These are phyloP conservation scores for Hemisphaericaspora subhashii DNA, from an alignment of 1,139 yeast genomes.

Conservation along the genomic window DNA sequence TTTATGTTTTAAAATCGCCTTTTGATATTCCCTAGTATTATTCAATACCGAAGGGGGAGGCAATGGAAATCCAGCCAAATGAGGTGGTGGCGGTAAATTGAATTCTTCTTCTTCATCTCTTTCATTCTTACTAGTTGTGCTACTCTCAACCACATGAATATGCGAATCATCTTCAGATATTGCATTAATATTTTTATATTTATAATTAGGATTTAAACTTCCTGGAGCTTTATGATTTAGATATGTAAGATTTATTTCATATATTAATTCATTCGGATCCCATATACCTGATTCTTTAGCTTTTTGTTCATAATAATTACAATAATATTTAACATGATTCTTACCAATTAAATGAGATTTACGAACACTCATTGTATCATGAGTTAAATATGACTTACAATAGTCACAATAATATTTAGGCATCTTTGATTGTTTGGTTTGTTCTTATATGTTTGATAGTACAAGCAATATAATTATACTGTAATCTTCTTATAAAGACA, in stretches of 20 bases:
- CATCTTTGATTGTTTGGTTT: slow-evolving; percentile 26
- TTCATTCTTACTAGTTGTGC: slow-evolving; percentile 20
- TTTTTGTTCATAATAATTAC: slow-evolving; percentile 70
- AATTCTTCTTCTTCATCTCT: slow-evolving; percentile 20
- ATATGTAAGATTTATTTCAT: slow-evolving; percentile 39
- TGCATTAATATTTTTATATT: slow-evolving; percentile 3
- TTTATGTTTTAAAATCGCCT: slow-evolving; percentile 17
- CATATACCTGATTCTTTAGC: slow-evolving; percentile 52
- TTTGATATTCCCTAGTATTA: slow-evolving; percentile 22
- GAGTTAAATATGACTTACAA: slow-evolving; percentile 83
- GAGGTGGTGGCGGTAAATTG: slow-evolving; percentile 38
- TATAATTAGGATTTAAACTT: slow-evolving; percentile 11
- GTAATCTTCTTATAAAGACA: no score
- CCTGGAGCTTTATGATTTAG: slow-evolving; percentile 52
- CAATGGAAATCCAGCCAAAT: slow-evolving; percentile 27
- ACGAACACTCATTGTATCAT: slow-evolving; percentile 84
- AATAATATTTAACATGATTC: slow-evolving; percentile 72
- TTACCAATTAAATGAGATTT: slow-evolving; percentile 80
- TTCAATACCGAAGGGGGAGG: slow-evolving; percentile 38
- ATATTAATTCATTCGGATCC: slow-evolving; percentile 39
- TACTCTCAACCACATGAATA: slow-evolving; percentile 11
- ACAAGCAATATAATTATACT: no score
- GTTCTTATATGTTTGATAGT: no score
- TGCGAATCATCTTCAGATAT: slow-evolving; percentile 12
- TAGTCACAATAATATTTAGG: slow-evolving; percentile 80